A percentile compares a stretch with the other conserved stretches of the same genome.
Evolutionary conservation across 345 rosid genomes (phyloP).

Genomic region (Fremontodendron californicum): DNA sequence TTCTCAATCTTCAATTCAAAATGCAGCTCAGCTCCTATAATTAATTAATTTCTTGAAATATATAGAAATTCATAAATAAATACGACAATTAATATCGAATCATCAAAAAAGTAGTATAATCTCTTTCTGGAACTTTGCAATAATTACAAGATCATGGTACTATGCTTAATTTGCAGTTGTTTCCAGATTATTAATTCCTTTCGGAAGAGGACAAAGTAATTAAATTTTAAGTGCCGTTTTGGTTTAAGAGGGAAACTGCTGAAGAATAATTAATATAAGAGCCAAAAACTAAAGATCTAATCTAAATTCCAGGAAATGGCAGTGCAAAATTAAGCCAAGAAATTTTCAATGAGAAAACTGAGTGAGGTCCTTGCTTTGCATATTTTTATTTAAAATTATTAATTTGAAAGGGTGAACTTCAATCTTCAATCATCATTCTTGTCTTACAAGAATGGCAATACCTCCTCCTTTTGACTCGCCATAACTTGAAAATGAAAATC

Average conservation of each 20-base stretch:
- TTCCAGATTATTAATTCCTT: background rate
- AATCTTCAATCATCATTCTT: background rate
- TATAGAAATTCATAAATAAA: no score
- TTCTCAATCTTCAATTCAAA: background rate
- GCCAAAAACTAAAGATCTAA: no score
- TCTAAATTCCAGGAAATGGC: background rate
- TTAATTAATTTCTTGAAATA: no score
- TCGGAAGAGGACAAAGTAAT: background rate
- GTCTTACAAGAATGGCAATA: background rate
- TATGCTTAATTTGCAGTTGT: no score
- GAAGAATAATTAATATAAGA: no score
- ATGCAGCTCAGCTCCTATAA: background rate
- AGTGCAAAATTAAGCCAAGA: no score
- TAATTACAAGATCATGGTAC: no score
- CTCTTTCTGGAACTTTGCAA: no score
- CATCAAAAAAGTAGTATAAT: no score
- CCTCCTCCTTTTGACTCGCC: constrained; percentile 2
- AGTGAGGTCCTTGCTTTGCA: background rate
- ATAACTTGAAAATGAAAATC: constrained; percentile 1
- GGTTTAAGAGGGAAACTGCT: background rate
- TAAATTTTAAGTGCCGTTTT: background rate
- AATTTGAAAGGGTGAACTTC: background rate
- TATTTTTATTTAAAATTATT: background rate
- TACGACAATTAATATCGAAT: no score
- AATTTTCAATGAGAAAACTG: no score